Conservation (phyloP, 805 yeast genomes). For the fission yeast (Schizosaccharomyces pombe) region ASM294v3 CU329670.1:4116501-4117000, state of each 20-base stretch:
- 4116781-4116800: not conserved
- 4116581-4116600: no score
- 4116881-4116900: conserved; percentile 5
- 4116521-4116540: no score
- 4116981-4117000: conserved; percentile 15
- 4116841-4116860: conserved; percentile 6
- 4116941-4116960: conserved; percentile 35
- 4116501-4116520: no score
- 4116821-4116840: conserved; percentile 9
- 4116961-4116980: conserved; percentile 39
- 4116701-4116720: no score
- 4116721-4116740: not conserved
- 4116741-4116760: not conserved
- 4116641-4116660: no score
- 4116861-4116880: conserved; percentile 7
- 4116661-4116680: no score
- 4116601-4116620: no score
- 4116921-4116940: conserved; percentile 28
- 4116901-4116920: conserved; percentile 29
- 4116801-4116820: conserved; percentile 7
- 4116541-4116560: no score
- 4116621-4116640: no score
- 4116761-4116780: not conserved
- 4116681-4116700: no score
- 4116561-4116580: no score